Evolutionary conservation across 495 filamentous ascomycete species (phyloP).

Genomic region (Xylaria grammica): DNA sequence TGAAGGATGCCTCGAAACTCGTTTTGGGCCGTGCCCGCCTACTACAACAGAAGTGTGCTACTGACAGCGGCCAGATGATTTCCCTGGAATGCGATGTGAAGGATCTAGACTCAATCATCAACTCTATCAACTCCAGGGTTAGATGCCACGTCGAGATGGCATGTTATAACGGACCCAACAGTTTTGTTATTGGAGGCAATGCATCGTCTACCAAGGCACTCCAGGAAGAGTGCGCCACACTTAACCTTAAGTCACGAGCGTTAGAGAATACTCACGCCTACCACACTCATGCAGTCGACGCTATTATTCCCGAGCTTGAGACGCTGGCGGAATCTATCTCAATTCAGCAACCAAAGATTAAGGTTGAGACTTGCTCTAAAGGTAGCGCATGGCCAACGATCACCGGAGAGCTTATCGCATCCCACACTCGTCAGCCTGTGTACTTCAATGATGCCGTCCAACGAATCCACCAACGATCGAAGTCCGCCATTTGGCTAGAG

Average conservation of each 20-base stretch:
- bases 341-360: slow-evolving; percentile 37
- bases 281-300: slow-evolving; percentile 47
- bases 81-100: slow-evolving; percentile 24
- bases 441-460: slow-evolving; percentile 40
- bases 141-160: slow-evolving; percentile 37
- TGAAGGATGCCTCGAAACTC: slow-evolving; percentile 41
- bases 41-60: slow-evolving; percentile 52
- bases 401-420: slow-evolving; percentile 28
- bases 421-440: slow-evolving; percentile 42
- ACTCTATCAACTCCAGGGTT: slow-evolving; percentile 8
- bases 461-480: slow-evolving; percentile 33
- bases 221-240: slow-evolving; percentile 18
- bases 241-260: slow-evolving; percentile 27
- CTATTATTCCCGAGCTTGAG: slow-evolving; percentile 36
- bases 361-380: slow-evolving; percentile 39
- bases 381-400: not conserved
- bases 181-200: slow-evolving; percentile 37
- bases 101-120: slow-evolving; percentile 9
- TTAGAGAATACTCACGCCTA: slow-evolving; percentile 50
- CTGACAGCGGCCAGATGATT: slow-evolving; percentile 57
- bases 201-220: slow-evolving; percentile 27
- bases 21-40: slow-evolving; percentile 50
- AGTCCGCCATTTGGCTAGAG: slow-evolving; percentile 43
- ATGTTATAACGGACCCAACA: slow-evolving; percentile 46
- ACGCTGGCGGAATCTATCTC: slow-evolving; percentile 31